These are phyloP conservation scores for Parafenestella ontariensis DNA, from an alignment of 2,329 filamentous ascomycete genomes.

Conservation along the genomic window DNA sequence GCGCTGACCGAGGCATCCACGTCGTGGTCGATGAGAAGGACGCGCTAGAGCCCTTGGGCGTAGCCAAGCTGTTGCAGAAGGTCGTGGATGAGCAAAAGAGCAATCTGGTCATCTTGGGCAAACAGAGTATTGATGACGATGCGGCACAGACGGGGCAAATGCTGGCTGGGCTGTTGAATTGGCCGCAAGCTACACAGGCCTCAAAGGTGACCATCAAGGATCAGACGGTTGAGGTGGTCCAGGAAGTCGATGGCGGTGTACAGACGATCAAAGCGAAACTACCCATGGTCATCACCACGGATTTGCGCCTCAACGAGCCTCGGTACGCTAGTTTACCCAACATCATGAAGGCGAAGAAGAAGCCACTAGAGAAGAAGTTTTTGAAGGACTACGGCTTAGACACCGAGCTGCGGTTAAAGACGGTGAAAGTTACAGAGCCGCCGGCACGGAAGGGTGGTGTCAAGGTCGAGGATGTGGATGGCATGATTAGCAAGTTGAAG, in stretches of 20 bases:
- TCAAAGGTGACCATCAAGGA: conserved; percentile 79
- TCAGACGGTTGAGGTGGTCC: conserved; percentile 76
- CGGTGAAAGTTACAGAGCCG: conserved; percentile 89
- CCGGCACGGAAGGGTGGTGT: conserved; percentile 86
- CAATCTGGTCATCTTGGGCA: conserved; percentile 92
- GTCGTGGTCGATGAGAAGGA: conserved; percentile 67
- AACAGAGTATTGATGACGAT: conserved; percentile 98
- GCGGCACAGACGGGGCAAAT: conserved; percentile 96
- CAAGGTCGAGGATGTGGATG: conserved; percentile 97
- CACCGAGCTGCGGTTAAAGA: conserved; percentile 79
- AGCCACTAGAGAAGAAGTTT: conserved; percentile 92
- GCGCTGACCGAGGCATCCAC: conserved; percentile 89
- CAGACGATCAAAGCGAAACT: conserved; percentile 87
- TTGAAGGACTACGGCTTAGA: conserved; percentile 78
- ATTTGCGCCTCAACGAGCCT: conserved; percentile 92
- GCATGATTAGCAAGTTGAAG: conserved; percentile 92
- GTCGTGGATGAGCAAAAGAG: conserved; percentile 83
- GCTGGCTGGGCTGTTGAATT: conserved; percentile 89
- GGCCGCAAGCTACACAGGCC: conserved; percentile 95
- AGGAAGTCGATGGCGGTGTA: conserved; percentile 93
- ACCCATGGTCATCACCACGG: conserved; percentile 93
- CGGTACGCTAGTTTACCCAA: conserved; percentile 94
- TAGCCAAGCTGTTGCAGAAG: conserved; percentile 85
- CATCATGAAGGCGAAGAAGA: conserved; percentile 99
- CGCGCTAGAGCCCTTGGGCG: conserved; percentile 84